These are phyloP conservation scores for Fusarium veterinarium DNA, from an alignment of 2,329 filamentous ascomycete genomes.

Conservation along the genomic window DNA sequence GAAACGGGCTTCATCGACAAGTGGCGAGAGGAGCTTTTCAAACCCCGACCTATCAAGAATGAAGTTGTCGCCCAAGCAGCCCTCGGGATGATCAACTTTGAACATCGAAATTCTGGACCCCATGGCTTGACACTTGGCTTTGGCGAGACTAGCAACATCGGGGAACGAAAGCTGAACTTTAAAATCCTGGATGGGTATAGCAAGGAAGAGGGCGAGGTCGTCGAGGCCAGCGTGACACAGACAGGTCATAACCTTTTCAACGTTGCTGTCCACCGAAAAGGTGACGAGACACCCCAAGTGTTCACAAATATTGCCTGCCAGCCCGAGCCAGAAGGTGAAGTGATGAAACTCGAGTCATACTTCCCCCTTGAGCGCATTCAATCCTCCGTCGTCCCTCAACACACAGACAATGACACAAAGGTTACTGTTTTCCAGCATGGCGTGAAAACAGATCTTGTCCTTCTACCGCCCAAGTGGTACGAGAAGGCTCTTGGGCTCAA, in stretches of 20 bases:
- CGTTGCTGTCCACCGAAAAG: conserved; percentile 58
- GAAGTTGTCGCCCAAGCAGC: conserved; percentile 91
- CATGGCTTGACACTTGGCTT: conserved; percentile 68
- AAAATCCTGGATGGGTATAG: conserved; percentile 70
- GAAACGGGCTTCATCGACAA: conserved; percentile 98
- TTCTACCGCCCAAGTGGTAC: conserved; percentile 79
- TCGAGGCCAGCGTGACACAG: conserved; percentile 63
- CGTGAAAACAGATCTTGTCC: conserved; percentile 66
- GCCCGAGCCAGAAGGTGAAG: conserved; percentile 44
- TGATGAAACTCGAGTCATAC: conserved; percentile 61
- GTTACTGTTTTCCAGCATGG: conserved; percentile 83
- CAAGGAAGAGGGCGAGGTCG: conserved; percentile 72
- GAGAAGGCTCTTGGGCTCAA: conserved; percentile 88
- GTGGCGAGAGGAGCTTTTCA: conserved; percentile 83
- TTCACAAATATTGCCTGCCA: conserved; percentile 61
- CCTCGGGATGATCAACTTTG: conserved; percentile 73
- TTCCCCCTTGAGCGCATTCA: conserved; percentile 84
- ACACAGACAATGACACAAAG: conserved; percentile 65
- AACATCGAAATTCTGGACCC: conserved; percentile 53
- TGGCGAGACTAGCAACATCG: conserved; percentile 55
- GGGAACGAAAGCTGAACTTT: conserved; percentile 62
- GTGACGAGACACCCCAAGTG: conserved; percentile 50
- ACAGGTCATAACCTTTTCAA: conserved; percentile 60
- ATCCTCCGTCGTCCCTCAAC: conserved; percentile 77
- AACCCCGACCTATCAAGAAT: conserved; percentile 66